Conservation (phyloP, 2,329 filamentous ascomycete species). For the Cytospora paraplurivora region DNA sequence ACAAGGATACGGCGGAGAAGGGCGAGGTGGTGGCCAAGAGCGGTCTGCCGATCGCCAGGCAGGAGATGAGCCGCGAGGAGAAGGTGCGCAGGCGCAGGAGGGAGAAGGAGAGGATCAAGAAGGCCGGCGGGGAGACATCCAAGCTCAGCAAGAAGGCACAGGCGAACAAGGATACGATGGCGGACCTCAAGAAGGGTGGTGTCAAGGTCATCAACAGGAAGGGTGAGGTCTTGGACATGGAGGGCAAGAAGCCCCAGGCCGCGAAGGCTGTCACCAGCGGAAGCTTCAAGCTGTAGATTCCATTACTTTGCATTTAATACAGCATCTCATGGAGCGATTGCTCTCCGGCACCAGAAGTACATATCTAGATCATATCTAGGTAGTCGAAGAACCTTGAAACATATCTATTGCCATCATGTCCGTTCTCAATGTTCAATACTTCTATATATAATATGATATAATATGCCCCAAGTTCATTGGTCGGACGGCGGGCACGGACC, state of each 20-base stretch:
- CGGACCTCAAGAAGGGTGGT: slow-evolving; percentile 64
- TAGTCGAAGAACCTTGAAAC: too few relatives aligned
- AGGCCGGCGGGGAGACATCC: slow-evolving; percentile 57
- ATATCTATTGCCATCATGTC: too few relatives aligned
- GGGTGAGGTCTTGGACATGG: slow-evolving; percentile 80
- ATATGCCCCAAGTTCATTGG: too few relatives aligned
- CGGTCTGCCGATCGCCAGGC: slow-evolving; percentile 74
- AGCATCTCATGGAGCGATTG: slow-evolving; percentile 7
- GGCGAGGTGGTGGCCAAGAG: slow-evolving; percentile 77
- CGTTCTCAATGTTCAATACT: too few relatives aligned
- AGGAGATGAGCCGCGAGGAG: slow-evolving; percentile 88
- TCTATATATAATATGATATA: not conserved
- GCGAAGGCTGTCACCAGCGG: slow-evolving; percentile 55
- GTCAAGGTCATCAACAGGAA: slow-evolving; percentile 92
- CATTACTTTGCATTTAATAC: not conserved
- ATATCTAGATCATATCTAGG: not conserved
- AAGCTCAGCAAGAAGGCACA: slow-evolving; percentile 61
- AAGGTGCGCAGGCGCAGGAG: slow-evolving; percentile 74
- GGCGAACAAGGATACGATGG: slow-evolving; percentile 52
- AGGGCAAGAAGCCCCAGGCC: slow-evolving; percentile 72
- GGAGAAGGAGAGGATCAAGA: slow-evolving; percentile 82
- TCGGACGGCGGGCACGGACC: not conserved
- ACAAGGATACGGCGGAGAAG: slow-evolving; percentile 62
- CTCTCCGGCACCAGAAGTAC: not conserved
- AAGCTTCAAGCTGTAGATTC: slow-evolving; percentile 61